Base-by-base conservation (phyloP, 2,329 filamentous ascomycete species). In the Aspergillus sergii region DNA sequence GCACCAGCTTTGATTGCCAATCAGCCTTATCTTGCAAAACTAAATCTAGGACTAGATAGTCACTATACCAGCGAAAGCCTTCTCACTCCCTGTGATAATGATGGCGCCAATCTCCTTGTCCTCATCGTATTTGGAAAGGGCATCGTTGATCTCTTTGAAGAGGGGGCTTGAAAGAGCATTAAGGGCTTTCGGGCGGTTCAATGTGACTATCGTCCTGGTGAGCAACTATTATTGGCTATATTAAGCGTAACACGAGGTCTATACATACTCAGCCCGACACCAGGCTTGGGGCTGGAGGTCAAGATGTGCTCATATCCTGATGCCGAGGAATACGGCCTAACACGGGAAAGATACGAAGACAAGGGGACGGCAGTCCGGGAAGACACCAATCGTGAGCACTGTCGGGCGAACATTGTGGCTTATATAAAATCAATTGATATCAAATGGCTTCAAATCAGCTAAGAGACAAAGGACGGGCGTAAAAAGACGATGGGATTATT, bases 131-230 rank as follows among this genome's bases (percentile, higher is more conserved):
- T 86, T 84, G 66, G 80, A 81, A 60, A 97, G 86, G 39, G 92
- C 92, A 69, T 89, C 81, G 80, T 96, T 96, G 69, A 99, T 87
- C 82, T 99, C 95, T 70, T 82, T 84, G 77, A 99, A 97, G 57
- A 99, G 88, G 11, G 94, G 93, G 8, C 92, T 95, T 80, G 87
- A 94, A 68, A 99, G 88, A 53, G 95, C 95, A 79, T 99, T 99
- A 74, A 97, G 89, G 51, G 94, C 93, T 84, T 96, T 97, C 66
- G 95, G 95, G 51, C 95, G 91, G 85, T 96, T 93, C 68, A 99
- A 84, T 16, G 93, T 95, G 74, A 98, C 94, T 97, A 32, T 59
- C 64, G 3, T 59, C 39, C 14, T 21, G 10, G 36, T 55, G 51
- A 55, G 51, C 26, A 26, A 39, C 11, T 14, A 36, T 36, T 19